These are phyloP conservation scores for Luffa acutangula DNA, from an alignment of 306 rosid genomes.

Conservation along the genomic window DNA sequence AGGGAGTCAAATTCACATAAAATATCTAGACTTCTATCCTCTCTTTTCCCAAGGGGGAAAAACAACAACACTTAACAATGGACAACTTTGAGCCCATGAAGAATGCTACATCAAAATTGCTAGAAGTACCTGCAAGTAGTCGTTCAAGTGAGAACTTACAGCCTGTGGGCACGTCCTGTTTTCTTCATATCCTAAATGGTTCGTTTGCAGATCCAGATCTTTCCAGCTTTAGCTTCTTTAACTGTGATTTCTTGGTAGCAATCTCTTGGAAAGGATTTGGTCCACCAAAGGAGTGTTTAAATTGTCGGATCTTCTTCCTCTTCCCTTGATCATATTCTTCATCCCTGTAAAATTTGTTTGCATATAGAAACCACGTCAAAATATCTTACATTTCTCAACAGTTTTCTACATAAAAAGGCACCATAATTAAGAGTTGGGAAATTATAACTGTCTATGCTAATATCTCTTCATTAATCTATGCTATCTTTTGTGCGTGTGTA, in stretches of 20 bases:
- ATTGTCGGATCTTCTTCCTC: conserved; percentile 60
- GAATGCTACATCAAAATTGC: conserved; percentile 9
- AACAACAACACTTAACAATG: not conserved
- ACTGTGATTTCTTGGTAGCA: conserved; percentile 34
- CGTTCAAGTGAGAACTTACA: not conserved
- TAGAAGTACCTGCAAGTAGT: not conserved
- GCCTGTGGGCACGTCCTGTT: not conserved
- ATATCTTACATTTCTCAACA: not conserved
- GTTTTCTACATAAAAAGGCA: not conserved
- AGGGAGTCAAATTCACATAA: not conserved
- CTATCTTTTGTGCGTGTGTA: not conserved
- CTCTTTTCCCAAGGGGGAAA: not conserved
- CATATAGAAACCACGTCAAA: not conserved
- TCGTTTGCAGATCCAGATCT: conserved; percentile 38
- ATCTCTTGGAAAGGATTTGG: conserved; percentile 68
- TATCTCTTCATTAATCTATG: not conserved
- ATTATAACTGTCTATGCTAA: not conserved
- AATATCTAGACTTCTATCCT: not conserved
- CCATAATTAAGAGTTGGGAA: not conserved
- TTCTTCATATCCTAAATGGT: conserved; percentile 67
- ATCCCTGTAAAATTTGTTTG: conserved; percentile 43
- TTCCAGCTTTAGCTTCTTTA: conserved; percentile 40
- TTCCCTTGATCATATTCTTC: conserved; percentile 82
- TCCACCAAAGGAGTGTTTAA: conserved; percentile 40
- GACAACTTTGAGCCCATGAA: not conserved